Conservation (phyloP, 1,284 basidiomycete species). For the Apiotrichum domesticum region DNA sequence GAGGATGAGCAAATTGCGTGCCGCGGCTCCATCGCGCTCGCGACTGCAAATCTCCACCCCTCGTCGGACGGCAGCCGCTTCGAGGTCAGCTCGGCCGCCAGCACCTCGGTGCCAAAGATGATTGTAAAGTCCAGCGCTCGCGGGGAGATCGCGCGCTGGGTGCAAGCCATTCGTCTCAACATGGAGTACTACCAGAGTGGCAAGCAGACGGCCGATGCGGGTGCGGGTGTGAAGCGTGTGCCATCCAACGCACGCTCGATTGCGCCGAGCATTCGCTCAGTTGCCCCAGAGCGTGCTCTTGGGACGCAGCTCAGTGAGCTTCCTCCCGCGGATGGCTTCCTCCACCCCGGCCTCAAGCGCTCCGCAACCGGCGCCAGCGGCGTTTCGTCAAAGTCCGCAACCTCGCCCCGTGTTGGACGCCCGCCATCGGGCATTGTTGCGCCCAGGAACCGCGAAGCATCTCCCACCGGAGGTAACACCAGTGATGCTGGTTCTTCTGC, state of each 20-base stretch:
- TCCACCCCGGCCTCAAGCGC: slow-evolving; percentile 38
- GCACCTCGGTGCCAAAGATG: slow-evolving; percentile 58
- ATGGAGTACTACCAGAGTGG: slow-evolving; percentile 57
- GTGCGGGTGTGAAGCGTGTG: neutral
- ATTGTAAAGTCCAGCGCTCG: slow-evolving; percentile 87
- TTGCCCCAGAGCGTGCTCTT: slow-evolving; percentile 24
- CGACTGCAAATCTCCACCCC: slow-evolving; percentile 62
- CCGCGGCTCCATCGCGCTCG: slow-evolving; percentile 84
- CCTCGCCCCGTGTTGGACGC: neutral
- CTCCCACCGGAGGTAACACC: slow-evolving; percentile 12
- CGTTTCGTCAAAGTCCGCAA: slow-evolving; percentile 6
- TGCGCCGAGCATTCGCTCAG: slow-evolving; percentile 23
- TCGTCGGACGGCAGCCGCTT: slow-evolving; percentile 57
- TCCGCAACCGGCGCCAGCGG: slow-evolving; percentile 50
- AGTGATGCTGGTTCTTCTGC: slow-evolving; percentile 25
- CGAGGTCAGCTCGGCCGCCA: slow-evolving; percentile 61
- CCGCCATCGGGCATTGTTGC: neutral
- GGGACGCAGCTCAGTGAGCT: slow-evolving; percentile 21
- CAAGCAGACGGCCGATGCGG: neutral
- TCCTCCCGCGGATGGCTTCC: slow-evolving; percentile 33
- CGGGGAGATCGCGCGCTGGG: slow-evolving; percentile 84
- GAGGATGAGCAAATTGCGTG: slow-evolving; percentile 84
- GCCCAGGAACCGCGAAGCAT: neutral
- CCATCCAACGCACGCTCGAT: neutral
- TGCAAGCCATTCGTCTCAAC: slow-evolving; percentile 63